phyloP scores from a whole-genome alignment of 305 asterid genomes.

The Rubia occidens region DNA sequence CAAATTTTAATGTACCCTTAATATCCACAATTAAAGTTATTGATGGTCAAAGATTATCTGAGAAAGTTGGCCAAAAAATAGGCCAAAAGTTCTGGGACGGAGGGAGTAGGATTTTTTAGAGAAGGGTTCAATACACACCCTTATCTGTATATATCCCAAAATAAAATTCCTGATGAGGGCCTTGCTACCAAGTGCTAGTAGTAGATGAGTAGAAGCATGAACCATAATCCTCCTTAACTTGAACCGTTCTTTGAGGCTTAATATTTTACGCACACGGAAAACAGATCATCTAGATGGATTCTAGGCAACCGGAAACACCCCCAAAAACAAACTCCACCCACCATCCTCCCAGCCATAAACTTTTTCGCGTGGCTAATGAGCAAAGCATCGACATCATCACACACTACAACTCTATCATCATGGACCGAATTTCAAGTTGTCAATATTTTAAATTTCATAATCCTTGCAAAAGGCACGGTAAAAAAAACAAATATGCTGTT shows the following conservation, averaged over 20 bases:
- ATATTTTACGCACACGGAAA: neutral
- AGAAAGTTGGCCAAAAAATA: no score
- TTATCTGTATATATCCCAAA: no score
- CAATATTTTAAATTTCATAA: no score
- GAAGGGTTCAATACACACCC: no score
- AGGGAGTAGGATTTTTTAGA: no score
- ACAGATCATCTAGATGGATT: neutral
- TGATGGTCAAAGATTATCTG: no score
- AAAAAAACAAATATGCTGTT: no score
- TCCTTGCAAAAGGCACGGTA: no score
- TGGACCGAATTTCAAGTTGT: neutral
- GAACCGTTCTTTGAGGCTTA: constrained; percentile 2
- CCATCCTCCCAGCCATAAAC: neutral
- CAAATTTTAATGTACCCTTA: no score
- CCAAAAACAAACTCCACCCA: neutral
- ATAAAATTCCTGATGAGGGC: neutral
- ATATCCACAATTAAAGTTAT: no score
- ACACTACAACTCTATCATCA: neutral
- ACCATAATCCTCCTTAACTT: neutral
- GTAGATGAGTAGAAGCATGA: neutral
- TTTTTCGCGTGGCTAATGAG: constrained; percentile 34
- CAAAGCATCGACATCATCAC: constrained; percentile 26
- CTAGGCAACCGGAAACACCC: neutral
- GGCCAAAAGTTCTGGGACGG: no score
- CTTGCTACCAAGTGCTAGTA: neutral